Base-by-base conservation (phyloP, 164 flowering plant genomes). In the Buxus sempervirens region DNA sequence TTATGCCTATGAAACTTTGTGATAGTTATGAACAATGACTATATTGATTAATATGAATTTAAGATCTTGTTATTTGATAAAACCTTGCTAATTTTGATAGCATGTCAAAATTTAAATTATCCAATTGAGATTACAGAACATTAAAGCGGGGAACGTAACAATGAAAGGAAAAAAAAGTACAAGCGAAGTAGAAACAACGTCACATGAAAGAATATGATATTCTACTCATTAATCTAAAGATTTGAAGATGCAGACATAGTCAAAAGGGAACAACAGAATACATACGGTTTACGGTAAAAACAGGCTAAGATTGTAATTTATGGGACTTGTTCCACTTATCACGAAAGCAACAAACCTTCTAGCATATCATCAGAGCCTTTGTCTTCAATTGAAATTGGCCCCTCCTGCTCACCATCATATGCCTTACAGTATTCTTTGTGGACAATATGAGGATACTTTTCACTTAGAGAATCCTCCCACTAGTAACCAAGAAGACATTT, bases 401-500 rank as follows among this genome's bases (percentile, higher is more conserved):
- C 82, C 38, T 61, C 48, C 60, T 79, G 70, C 59, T 85, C 86
- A 48, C 70, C 72, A 67, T 83, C 87, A 70, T 28, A 65, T 19
- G 80, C 91, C 75, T 84, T 88, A 80, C 86, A 86, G 69, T 58
- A 80, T 78, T 95, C 99, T 79, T 90, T 90, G 71, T 83, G 73
- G 9, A 95, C 97, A 72, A 95, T 68, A 72, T 95, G 99, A 19
- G 97, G 99, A 82, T 95, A 95, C 63, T 86, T 90, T 73, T 89
- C 90, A 78, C 87, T 78, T 19, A 83, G 53, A 69, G 84, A 72
- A 70, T 86, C 86, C 77, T 88, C 97, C 97, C 97, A 95, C 99
- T 95, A 66, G 25, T 54, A 55, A 73, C 41, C 62, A 58, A 71
- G 57, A 75, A 60, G 27, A 54, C 51, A 28, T 22, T 26, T 16